Evolutionary conservation across 2,329 filamentous ascomycete genomes (phyloP).

Genomic region (Botrytis elliptica): DNA sequence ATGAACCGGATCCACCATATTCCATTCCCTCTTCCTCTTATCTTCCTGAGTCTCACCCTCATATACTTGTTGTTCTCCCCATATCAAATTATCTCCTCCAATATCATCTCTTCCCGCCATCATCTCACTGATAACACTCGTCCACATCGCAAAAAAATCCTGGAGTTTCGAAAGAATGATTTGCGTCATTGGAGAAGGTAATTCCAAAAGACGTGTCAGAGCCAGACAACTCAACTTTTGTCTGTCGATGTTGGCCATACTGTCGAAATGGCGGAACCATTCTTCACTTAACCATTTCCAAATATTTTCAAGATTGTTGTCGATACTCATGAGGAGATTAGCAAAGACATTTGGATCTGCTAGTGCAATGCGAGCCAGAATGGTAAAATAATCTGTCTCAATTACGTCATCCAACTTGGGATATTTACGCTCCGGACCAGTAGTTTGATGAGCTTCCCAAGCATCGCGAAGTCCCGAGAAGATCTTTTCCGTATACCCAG

Average conservation of each 20-base stretch:
- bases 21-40: constrained; percentile 52
- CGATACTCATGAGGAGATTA: constrained; percentile 49
- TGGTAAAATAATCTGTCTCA: constrained; percentile 80
- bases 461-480: constrained; percentile 65
- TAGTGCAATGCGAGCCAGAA: constrained; percentile 76
- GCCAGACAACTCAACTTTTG: constrained; percentile 73
- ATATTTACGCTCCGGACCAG: constrained; percentile 72
- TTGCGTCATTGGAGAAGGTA: constrained; percentile 51
- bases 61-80: constrained; percentile 43
- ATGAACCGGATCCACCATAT: constrained; percentile 64
- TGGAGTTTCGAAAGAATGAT: constrained; percentile 64
- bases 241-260: constrained; percentile 62
- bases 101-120: constrained; percentile 55
- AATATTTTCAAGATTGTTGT: constrained; percentile 46
- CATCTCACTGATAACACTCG: constrained; percentile 64
- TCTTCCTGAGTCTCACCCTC: constrained; percentile 59
- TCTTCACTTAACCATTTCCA: constrained; percentile 60
- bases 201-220: constrained; percentile 68
- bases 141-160: constrained; percentile 75
- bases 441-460: constrained; percentile 74
- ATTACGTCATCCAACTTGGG: constrained; percentile 71
- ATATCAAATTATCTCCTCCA: constrained; percentile 53
- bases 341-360: constrained; percentile 71
- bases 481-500: constrained; percentile 61
- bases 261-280: constrained; percentile 69